Conservation (phyloP, 1,284 basidiomycete species). For the Pyrrhoderma noxium region DNA sequence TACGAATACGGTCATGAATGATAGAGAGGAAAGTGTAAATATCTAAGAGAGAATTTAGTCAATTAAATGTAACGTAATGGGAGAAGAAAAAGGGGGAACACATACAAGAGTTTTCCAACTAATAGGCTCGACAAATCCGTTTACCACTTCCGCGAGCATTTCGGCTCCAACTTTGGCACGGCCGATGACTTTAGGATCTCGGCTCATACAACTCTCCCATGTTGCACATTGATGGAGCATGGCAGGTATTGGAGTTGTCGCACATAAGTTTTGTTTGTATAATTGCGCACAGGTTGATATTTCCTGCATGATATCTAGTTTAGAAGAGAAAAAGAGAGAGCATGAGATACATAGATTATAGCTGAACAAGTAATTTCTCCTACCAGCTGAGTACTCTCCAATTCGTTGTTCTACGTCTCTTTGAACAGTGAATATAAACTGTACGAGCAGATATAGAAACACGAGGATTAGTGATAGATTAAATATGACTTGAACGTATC, state of each 20-base stretch:
- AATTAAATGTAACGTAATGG: background rate
- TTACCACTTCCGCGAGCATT: slow-evolving; percentile 92
- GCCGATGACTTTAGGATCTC: slow-evolving; percentile 85
- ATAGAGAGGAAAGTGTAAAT: slow-evolving; percentile 72
- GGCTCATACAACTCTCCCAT: slow-evolving; percentile 96
- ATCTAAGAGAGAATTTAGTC: slow-evolving; percentile 35
- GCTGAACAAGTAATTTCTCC: slow-evolving; percentile 16
- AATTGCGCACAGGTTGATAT: slow-evolving; percentile 77
- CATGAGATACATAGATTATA: slow-evolving; percentile 19
- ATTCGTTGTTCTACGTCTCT: slow-evolving; percentile 87
- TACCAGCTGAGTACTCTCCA: slow-evolving; percentile 84
- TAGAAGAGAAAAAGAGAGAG: background rate
- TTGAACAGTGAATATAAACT: slow-evolving; percentile 86
- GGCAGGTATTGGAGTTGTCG: slow-evolving; percentile 68
- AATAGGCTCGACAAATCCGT: slow-evolving; percentile 94
- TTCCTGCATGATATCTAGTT: slow-evolving; percentile 78
- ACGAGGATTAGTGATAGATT: slow-evolving; percentile 82
- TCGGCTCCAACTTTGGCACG: slow-evolving; percentile 88
- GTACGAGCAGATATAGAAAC: slow-evolving; percentile 78
- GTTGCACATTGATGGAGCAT: slow-evolving; percentile 77
- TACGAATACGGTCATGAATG: slow-evolving; percentile 76
- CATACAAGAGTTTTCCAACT: slow-evolving; percentile 90
- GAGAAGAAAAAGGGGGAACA: slow-evolving; percentile 13
- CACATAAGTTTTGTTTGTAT: slow-evolving; percentile 81
- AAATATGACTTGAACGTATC: slow-evolving; percentile 92